Conservation (phyloP, 306 rosid genomes). For the Prunus campanulata region DNA sequence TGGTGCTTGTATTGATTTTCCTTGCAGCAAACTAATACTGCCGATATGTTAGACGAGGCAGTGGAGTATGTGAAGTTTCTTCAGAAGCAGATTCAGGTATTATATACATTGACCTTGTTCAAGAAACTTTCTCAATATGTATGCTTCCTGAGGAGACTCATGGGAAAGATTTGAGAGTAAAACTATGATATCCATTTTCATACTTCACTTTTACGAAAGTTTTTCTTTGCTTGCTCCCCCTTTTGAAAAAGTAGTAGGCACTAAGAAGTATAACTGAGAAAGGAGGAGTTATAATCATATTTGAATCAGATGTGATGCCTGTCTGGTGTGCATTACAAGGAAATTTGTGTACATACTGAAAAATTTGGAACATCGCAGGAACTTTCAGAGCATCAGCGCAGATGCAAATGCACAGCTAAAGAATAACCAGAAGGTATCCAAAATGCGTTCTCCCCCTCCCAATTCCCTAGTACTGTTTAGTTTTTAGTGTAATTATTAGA, state of each 20-base stretch:
- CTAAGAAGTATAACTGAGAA: background rate
- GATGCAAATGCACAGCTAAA: conserved; percentile 60
- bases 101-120: conserved; percentile 3
- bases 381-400: conserved; percentile 66
- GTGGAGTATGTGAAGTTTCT: conserved; percentile 86
- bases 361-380: conserved; percentile 56
- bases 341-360: background rate
- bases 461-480: background rate
- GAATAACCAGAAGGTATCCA: conserved; percentile 34
- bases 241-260: conserved; percentile 1
- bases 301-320: background rate
- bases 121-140: background rate
- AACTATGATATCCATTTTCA: background rate
- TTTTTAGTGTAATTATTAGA: conserved; percentile 34
- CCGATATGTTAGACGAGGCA: conserved; percentile 91
- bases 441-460: background rate
- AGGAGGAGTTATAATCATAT: background rate
- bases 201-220: background rate
- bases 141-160: background rate
- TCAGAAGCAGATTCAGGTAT: conserved; percentile 87
- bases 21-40: conserved; percentile 93
- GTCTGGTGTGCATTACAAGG: background rate
- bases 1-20: background rate
- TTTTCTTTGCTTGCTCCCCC: background rate
- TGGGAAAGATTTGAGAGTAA: background rate